Base-by-base conservation (phyloP, 768 basidiomycete genomes). In the Strobilomyces confusus region DNA sequence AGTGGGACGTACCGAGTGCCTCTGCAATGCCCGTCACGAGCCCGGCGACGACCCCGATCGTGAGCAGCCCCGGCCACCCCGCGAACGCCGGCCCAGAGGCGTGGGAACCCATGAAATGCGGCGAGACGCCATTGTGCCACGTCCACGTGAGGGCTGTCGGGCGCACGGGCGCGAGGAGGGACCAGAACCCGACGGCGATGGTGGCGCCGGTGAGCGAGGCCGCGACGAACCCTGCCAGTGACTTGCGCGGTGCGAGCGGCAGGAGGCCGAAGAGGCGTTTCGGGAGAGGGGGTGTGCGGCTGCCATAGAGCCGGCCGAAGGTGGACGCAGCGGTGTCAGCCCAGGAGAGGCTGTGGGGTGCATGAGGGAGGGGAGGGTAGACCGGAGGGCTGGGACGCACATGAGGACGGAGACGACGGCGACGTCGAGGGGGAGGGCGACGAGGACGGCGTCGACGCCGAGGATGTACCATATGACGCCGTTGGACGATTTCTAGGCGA, bases 301-400 rank as follows among this genome's bases (percentile, higher is more conserved):
- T 73, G 37, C 92, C 91, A 67, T 81, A 92, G 32, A 92, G 74
- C n/a, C 94, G 83, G 41, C 94, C 94, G 58, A 95, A 75, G 13
- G 91, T 95, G 11, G 94, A 95, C 6, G 94, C 94, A 17, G 92
- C 84, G 1, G 94, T 95, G 69, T 97, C 94, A 0, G 92, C 93
- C 94, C 94, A 97, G 30, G 92, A 93, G 44, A 97, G 83, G 56
- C 93, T 95, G 62, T 34, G 32, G 29, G 29, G 29, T 0, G 25
- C 5, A 45, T 13, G 19, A 33, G 20, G 11, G 4, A 3, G 6
- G 30, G 19, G n/a, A 17, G 26, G 43, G 23, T 7, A 5, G 13
- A 19, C 11, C 14, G 33, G 26, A 45, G 4, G 43, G 9, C 12
- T 13, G 38, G 9, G 9, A 77, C 88, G 62, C 67, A 90, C 93